Evolutionary conservation across 2,329 filamentous ascomycete genomes (phyloP), one percentile per base, ranked within the genome.

Genomic region (Monosporascus sp.): DNA sequence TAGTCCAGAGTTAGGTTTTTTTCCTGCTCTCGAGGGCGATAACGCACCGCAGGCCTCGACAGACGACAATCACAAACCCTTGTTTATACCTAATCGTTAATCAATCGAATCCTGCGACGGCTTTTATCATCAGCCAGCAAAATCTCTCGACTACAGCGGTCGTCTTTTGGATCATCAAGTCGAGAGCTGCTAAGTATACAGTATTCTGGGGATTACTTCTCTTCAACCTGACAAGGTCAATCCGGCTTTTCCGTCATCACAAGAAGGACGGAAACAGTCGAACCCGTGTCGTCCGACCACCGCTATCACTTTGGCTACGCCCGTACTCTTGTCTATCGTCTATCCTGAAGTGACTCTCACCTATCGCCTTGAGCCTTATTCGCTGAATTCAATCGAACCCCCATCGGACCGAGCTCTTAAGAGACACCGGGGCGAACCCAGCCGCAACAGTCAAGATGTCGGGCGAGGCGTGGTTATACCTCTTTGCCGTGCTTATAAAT

Each of bases 401-500:
- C 22, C 14, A 31, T 46, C 43, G 15, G 22, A 46, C 43, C 43
- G 31, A 46, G 24, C 40, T 43, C 40, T 8, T 20, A 6, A 15
- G 14, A 24, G 11, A 14, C 4, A 4, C 40, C 40, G 3, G 40
- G 47, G 37, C 17, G n/a, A 37, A 48, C 45, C 31, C 49, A 53
- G 24, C 47, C 49, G 54, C 53, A 58, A 55, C 58, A 52, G 57
- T 60, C 68, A 77, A 67, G 62, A 97, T 97, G 92, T 96, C 92
- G 69, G 92, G 92, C 75, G 92, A 97, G 84, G 92, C 92, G 73
- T 97, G 94, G 94, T 81, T 99, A 73, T 99, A 95, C 80, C 86
- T 99, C 68, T 82, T 99, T 76, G 87, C 93, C 77, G 95, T 99
- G 75, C 84, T 99, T 72, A 95, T 99, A 81, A 99, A 99, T 80